Evolutionary conservation across 345 rosid species (phyloP).

Genomic region (Turnera subulata): DNA sequence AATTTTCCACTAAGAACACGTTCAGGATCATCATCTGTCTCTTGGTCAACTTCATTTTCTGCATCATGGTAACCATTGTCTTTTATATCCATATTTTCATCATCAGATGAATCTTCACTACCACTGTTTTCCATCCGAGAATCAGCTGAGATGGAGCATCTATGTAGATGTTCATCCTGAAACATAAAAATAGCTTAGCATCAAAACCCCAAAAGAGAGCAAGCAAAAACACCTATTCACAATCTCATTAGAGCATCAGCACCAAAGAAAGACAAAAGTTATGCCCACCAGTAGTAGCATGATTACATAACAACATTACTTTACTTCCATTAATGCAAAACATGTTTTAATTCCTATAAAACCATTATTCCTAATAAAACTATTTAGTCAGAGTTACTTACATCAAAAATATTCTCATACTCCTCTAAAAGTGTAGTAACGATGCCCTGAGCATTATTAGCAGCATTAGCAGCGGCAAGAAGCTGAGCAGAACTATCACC

Average conservation of each 20-base stretch:
- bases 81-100: slow-evolving; percentile 70
- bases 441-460: slow-evolving; percentile 90
- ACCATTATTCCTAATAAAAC: background rate
- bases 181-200: slow-evolving; percentile 19
- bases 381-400: slow-evolving; percentile 38
- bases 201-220: background rate
- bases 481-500: slow-evolving; percentile 97
- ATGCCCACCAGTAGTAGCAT: too few relatives aligned
- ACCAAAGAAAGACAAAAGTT: background rate
- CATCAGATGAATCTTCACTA: slow-evolving; percentile 87
- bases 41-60: slow-evolving; percentile 82
- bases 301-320: too few relatives aligned
- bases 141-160: slow-evolving; percentile 92
- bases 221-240: background rate
- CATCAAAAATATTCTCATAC: slow-evolving; percentile 79
- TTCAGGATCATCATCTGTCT: slow-evolving; percentile 73
- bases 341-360: too few relatives aligned
- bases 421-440: slow-evolving; percentile 84
- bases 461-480: slow-evolving; percentile 99
- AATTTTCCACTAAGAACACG: slow-evolving; percentile 77
- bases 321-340: too few relatives aligned
- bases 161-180: slow-evolving; percentile 91
- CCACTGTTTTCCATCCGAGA: slow-evolving; percentile 86
- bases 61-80: slow-evolving; percentile 80
- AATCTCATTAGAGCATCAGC: background rate